These are phyloP conservation scores for Multifurca ochricompacta DNA, from an alignment of 768 basidiomycete genomes.

Conservation along the genomic window DNA sequence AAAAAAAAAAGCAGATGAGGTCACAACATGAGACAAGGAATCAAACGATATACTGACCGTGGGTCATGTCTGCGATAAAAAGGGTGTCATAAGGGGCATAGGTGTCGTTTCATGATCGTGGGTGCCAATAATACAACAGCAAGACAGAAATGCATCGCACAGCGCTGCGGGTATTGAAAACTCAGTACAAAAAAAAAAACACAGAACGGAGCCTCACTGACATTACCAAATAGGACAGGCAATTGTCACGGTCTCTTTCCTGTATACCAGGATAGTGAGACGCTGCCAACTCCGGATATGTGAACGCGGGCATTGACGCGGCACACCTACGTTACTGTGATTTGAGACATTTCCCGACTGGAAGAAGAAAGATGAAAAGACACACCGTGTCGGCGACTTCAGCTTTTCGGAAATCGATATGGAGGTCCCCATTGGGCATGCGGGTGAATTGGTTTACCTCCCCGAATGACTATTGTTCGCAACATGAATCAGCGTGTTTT, in stretches of 20 bases:
- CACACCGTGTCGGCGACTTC: constrained; percentile 77
- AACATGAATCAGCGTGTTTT: constrained; percentile 13
- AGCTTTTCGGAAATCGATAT: constrained; percentile 62
- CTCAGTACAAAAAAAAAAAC: neutral
- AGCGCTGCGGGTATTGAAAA: neutral
- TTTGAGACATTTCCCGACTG: constrained; percentile 13
- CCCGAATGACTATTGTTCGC: constrained; percentile 40
- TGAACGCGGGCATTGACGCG: constrained; percentile 68
- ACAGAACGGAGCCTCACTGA: neutral
- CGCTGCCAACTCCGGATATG: constrained; percentile 71
- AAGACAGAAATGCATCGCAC: constrained; percentile 4
- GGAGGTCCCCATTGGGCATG: constrained; percentile 72
- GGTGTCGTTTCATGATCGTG: constrained; percentile 16
- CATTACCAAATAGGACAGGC: neutral
- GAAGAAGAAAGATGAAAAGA: constrained; percentile 11
- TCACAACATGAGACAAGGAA: neutral
- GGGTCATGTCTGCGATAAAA: neutral
- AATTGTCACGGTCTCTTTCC: constrained; percentile 37
- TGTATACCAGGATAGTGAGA: constrained; percentile 65
- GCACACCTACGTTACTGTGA: constrained; percentile 47
- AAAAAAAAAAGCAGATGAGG: neutral
- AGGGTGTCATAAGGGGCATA: constrained; percentile 17
- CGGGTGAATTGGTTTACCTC: constrained; percentile 65
- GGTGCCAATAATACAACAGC: constrained; percentile 15
- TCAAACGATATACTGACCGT: neutral